A percentile compares a stretch with the other conserved stretches of the same genome.
These are phyloP conservation scores for Globisporangium okanoganense DNA, from an alignment of 352 stramenopile genomes.

Conservation along the genomic window DNA sequence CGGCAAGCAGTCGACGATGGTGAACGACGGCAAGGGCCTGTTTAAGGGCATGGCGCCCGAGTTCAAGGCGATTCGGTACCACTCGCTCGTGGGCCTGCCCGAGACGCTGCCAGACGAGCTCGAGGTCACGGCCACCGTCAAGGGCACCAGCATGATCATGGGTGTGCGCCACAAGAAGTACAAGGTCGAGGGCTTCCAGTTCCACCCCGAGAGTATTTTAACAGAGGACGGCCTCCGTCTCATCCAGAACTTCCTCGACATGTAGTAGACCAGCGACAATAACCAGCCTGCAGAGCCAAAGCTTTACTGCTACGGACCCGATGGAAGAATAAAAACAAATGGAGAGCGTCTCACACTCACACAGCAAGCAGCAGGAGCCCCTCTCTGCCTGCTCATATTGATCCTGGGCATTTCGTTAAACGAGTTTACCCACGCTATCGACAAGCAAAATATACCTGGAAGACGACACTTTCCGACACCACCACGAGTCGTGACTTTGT, in stretches of 20 bases:
- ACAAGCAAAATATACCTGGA: conserved; percentile 9
- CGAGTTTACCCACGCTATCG: not conserved
- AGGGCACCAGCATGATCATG: conserved; percentile 87
- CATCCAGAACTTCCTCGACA: conserved; percentile 87
- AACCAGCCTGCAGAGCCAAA: not conserved
- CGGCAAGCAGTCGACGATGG: conserved; percentile 83
- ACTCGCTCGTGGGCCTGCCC: conserved; percentile 80
- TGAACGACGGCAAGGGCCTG: conserved; percentile 79
- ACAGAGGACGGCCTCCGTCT: conserved; percentile 79
- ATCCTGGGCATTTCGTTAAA: not conserved
- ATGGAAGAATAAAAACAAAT: not conserved
- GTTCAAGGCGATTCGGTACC: conserved; percentile 85
- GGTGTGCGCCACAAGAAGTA: conserved; percentile 84
- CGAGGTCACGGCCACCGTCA: conserved; percentile 79
- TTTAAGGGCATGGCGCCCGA: conserved; percentile 79
- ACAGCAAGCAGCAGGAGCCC: not conserved
- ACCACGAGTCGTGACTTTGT: not conserved
- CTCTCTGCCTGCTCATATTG: not conserved
- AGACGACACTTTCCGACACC: not conserved
- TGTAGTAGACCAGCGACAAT: conserved; percentile 37
- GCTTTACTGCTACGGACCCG: not conserved
- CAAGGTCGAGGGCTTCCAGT: conserved; percentile 87
- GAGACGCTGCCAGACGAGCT: conserved; percentile 77
- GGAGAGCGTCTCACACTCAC: not conserved
- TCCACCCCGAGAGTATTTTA: conserved; percentile 87